phyloP scores from a whole-genome alignment of 208 protist genomes.

The Acanthamoeba royreba region DNA sequence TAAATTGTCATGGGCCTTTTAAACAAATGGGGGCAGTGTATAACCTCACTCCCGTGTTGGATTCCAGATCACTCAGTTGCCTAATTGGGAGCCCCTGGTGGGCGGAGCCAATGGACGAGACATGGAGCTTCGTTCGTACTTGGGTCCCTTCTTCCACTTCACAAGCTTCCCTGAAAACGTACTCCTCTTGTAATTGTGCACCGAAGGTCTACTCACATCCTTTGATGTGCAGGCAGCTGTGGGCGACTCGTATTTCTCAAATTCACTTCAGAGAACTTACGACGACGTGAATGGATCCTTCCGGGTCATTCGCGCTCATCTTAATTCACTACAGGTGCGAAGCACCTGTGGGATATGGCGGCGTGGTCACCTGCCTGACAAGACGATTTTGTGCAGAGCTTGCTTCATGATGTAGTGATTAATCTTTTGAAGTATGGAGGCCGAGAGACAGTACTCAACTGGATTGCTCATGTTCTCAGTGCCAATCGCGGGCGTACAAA shows the following conservation, averaged over 20 bases:
- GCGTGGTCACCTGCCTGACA: background rate
- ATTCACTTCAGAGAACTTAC: background rate
- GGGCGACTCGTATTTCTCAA: background rate
- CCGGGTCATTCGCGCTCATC: background rate
- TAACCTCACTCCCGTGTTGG: background rate
- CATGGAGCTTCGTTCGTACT: background rate
- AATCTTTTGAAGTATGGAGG: background rate
- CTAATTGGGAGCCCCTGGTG: background rate
- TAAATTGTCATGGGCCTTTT: background rate
- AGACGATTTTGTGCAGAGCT: background rate
- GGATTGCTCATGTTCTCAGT: background rate
- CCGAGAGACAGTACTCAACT: background rate
- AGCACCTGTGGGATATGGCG: background rate
- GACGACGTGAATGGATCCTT: background rate
- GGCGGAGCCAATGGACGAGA: background rate
- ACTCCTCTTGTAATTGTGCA: background rate
- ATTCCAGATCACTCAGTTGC: background rate
- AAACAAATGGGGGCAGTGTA: background rate
- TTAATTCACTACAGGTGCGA: background rate
- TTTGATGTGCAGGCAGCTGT: background rate
- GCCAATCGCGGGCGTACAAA: conserved; percentile 13
- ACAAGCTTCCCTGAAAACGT: conserved; percentile 26
- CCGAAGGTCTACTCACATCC: background rate
- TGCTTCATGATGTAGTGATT: background rate
- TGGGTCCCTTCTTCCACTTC: conserved; percentile 38